Conservation (phyloP, 2,329 filamentous ascomycete species). For the Stagonosporopsis chrysanthemi region DNA sequence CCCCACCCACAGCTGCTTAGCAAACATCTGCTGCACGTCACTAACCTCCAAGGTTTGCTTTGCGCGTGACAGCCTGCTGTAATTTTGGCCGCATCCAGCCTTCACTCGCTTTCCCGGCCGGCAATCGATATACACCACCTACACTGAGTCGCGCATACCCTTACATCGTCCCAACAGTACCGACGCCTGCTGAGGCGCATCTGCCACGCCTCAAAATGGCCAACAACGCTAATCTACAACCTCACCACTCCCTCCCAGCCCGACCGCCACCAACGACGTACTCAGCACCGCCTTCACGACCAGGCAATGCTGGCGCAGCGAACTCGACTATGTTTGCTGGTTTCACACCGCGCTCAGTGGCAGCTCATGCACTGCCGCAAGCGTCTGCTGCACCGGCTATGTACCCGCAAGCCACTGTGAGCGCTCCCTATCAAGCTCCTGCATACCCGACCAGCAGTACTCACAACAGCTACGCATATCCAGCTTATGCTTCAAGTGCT, state of each 20-base stretch:
- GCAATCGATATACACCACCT: conserved; percentile 10
- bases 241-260: conserved; percentile 73
- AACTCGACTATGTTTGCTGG: conserved; percentile 56
- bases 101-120: conserved; percentile 20
- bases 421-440: conserved; percentile 49
- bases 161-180: conserved; percentile 4
- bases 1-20: conserved; percentile 18
- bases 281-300: conserved; percentile 68
- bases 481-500: conserved; percentile 61
- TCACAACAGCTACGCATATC: conserved; percentile 75
- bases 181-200: conserved; percentile 12
- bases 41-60: conserved; percentile 11
- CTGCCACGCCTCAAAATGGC: conserved; percentile 25
- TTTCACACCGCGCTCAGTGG: conserved; percentile 68
- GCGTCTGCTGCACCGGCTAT: conserved; percentile 49
- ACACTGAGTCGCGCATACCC: conserved; percentile 13
- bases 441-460: conserved; percentile 54
- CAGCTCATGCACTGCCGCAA: conserved; percentile 38
- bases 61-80: conserved; percentile 14
- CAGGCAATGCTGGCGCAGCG: conserved; percentile 34
- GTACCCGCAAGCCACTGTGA: conserved; percentile 53
- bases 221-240: conserved; percentile 40
- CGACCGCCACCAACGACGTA: conserved; percentile 70
- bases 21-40: conserved; percentile 12
- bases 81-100: conserved; percentile 15